Base-by-base conservation (phyloP, 2,329 filamentous ascomycete species). In the Xylaria sp. region DNA sequence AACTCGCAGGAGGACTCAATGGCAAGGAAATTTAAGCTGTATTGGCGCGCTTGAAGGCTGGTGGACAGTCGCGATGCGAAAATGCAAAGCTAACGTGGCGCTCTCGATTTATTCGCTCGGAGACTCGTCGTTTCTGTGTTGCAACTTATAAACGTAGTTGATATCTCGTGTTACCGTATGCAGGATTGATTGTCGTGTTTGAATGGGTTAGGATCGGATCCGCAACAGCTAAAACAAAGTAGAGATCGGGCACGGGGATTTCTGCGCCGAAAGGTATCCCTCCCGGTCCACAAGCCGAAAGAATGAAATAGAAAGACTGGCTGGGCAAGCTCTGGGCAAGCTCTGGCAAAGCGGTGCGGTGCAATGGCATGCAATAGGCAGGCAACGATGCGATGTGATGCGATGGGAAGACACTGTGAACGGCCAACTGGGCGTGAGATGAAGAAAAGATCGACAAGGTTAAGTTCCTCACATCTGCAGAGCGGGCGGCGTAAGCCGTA, bases 381-480 rank as follows among this genome's bases (percentile, higher is more conserved):
- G 28, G 49, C 38, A 43, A 47, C 33, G 33, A 47, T 49, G 28
- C 28, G 28, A 31, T 31, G 28, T 31, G 28, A 31, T 37, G 59
- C 33, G 59, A 60, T 38, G 49, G 28, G 52, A 51, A 33, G 38
- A 49, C 43, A 28, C n/a, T 12, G 49, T 19, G 42, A 15, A 23
- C 38, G 33, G 35, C 50, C 38, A 60, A 57, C 40, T 57, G 60
- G 51, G 31, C 43, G 46, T 35, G 50, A 52, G 57, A 51, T 50
- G 57, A 60, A 52, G 60, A 57, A 53, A 9, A 52, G 64, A 66
- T 66, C 61, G 49, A 57, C 60, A 47, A 60, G 54, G 25, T 45
- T 61, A 23, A 33, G 51, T 43, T 37, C 51, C 25, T 23, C 25
- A 23, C 52, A 45, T 47, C 23, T 47, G 45, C 25, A 47, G n/a